phyloP scores from a whole-genome alignment of 441 rosid genomes.

The Adansonia gregorii region DNA sequence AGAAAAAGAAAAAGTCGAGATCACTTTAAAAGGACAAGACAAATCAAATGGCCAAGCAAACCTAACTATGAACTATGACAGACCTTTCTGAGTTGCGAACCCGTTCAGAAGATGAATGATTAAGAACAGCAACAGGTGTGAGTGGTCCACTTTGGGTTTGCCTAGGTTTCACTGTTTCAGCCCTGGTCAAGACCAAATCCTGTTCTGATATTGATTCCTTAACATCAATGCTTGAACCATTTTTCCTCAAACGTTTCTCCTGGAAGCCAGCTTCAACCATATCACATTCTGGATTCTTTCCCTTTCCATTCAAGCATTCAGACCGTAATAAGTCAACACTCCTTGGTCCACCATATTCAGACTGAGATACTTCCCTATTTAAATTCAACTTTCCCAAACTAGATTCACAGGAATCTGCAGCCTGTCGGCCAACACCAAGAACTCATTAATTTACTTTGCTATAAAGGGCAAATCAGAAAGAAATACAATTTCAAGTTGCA shows the following conservation, averaged over 20 bases:
- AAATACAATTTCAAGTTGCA: not conserved
- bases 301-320: slow-evolving; percentile 53
- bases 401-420: slow-evolving; percentile 32
- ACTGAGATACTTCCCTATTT: slow-evolving; percentile 39
- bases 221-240: slow-evolving; percentile 52
- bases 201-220: slow-evolving; percentile 56
- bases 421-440: slow-evolving; percentile 41
- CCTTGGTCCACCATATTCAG: slow-evolving; percentile 40
- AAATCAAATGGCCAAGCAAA: slow-evolving; percentile 8
- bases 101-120: slow-evolving; percentile 66
- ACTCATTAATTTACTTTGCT: slow-evolving; percentile 15
- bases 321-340: slow-evolving; percentile 38
- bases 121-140: slow-evolving; percentile 56
- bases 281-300: slow-evolving; percentile 50
- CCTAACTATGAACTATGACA: slow-evolving; percentile 24
- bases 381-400: slow-evolving; percentile 40
- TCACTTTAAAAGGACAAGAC: not conserved
- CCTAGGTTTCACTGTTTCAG: slow-evolving; percentile 56
- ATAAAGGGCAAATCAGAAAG: not conserved
- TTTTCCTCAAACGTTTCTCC: slow-evolving; percentile 47
- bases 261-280: slow-evolving; percentile 31
- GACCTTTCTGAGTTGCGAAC: slow-evolving; percentile 67
- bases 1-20: not conserved
- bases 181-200: slow-evolving; percentile 51
- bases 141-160: slow-evolving; percentile 93